Percentiles rank a stretch among this genome's conserved stretches.
Conservation (phyloP, 805 yeast genomes). For the Saccharomycopsis sp. region DNA sequence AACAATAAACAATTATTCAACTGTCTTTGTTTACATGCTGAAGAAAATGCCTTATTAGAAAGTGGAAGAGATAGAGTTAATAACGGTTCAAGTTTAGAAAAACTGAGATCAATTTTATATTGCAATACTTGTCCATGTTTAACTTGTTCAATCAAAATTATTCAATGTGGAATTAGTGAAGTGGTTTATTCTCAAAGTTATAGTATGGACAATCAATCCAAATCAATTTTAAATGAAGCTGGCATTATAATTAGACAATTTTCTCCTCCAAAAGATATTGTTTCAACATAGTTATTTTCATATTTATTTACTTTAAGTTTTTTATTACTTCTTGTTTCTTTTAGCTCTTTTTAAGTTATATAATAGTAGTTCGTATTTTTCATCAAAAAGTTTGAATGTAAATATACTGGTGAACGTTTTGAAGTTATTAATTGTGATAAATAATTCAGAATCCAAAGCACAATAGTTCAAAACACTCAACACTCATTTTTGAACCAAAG, state of each 20-base stretch:
- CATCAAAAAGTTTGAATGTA: too few species aligned
- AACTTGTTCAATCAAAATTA: slow-evolving; percentile 91
- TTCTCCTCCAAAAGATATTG: slow-evolving; percentile 22
- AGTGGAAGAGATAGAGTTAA: slow-evolving; percentile 79
- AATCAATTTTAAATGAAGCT: slow-evolving; percentile 61
- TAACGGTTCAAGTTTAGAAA: background rate
- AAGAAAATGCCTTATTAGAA: slow-evolving; percentile 90
- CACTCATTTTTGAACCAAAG: too few species aligned
- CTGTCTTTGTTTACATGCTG: slow-evolving; percentile 93
- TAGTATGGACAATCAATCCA: slow-evolving; percentile 80
- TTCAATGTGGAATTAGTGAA: slow-evolving; percentile 82
- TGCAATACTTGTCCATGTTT: slow-evolving; percentile 97
- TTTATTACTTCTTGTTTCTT: too few species aligned
- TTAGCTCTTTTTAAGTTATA: too few species aligned
- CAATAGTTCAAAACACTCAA: too few species aligned
- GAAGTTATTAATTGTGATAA: too few species aligned
- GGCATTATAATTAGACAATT: slow-evolving; percentile 61
- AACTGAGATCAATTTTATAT: slow-evolving; percentile 54
- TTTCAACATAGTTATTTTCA: background rate
- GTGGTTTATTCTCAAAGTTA: slow-evolving; percentile 91
- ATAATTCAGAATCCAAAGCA: too few species aligned
- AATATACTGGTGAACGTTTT: too few species aligned
- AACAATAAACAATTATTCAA: slow-evolving; percentile 63
- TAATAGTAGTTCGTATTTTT: too few species aligned
- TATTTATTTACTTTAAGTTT: too few species aligned